Base-by-base conservation (phyloP, 345 rosid genomes). In the Linum trigynum region DNA sequence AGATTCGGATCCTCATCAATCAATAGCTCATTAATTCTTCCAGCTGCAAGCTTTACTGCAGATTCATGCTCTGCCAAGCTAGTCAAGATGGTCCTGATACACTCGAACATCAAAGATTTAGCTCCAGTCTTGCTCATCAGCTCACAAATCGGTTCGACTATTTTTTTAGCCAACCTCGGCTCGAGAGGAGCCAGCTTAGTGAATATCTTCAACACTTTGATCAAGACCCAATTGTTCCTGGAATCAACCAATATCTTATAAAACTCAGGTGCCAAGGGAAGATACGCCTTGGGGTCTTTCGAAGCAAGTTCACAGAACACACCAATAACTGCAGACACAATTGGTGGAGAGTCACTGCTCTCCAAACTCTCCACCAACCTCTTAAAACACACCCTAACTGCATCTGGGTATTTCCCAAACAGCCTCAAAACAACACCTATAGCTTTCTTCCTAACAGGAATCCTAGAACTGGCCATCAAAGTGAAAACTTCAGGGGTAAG, bases 341-440 rank as follows among this genome's bases (percentile, higher is more conserved):
- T 69, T 61, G 78, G 82, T 0, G 78, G 79, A 75, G 53, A 48
- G 53, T 94, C 95, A 48, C 82, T 78, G 78, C 81, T 81, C 74
- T 90, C 99, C 37, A 94, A 80, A 83, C 82, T 87, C 76, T 94
- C 99, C 5, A 87, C 97, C 70, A 94, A 74, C 65, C 95, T 87
- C 83, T 91, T 89, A 64, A 91, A 88, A 74, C 95, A 94, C 15
- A 91, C 86, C 81, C 86, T 78, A 66, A 88, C 96, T 4, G 92
- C 82, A 78, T 94, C 97, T 35, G 97, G 96, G 66, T 83, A 84
- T 78, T 82, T 94, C 76, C 74, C 97, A 71, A 94, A 94, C 68
- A 94, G 72, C 82, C 79, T 85, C 78, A 84, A 74, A 64, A 84
- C 81, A 23, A 88, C 92, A 23, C 88, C 92, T 3, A 91, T 68